Evolutionary conservation across 345 rosid species (phyloP).

Genomic region (Eucalyptus marginata): DNA sequence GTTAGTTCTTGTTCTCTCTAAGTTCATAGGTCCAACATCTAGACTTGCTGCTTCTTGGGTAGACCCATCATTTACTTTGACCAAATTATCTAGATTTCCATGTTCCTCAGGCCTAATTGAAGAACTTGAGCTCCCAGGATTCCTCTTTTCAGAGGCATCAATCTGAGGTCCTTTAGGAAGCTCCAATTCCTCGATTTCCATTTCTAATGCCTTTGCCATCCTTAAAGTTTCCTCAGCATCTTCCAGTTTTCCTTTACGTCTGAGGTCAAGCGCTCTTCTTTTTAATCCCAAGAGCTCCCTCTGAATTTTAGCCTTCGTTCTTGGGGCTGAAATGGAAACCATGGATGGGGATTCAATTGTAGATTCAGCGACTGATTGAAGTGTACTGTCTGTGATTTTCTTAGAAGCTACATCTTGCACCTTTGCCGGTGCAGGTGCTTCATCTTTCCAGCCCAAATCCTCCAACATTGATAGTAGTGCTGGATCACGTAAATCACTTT

Average conservation of each 20-base stretch:
- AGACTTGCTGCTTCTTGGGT: background rate
- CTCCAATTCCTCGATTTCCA: conserved; percentile 44
- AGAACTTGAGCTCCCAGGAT: background rate
- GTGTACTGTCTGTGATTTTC: background rate
- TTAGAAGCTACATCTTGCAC: conserved; percentile 5
- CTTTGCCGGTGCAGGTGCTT: conserved; percentile 11
- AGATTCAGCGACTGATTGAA: background rate
- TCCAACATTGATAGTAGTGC: conserved; percentile 29
- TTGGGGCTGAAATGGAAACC: conserved; percentile 13
- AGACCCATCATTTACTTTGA: background rate
- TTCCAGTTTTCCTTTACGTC: conserved; percentile 68
- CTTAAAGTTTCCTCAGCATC: conserved; percentile 71
- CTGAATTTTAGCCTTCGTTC: conserved; percentile 70
- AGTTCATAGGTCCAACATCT: conserved; percentile 6
- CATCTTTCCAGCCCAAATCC: conserved; percentile 55
- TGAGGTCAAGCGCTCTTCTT: conserved; percentile 66
- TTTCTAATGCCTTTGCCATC: conserved; percentile 54
- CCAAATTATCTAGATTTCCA: background rate
- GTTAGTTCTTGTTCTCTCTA: background rate
- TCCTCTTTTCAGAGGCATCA: conserved; percentile 2
- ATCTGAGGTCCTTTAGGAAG: conserved; percentile 22
- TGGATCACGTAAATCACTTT: conserved; percentile 53
- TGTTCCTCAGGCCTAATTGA: background rate
- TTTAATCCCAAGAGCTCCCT: conserved; percentile 75
- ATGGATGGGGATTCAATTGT: conserved; percentile 2